phyloP scores from a whole-genome alignment of 371 early-diverging fungal genomes.

The Apophysomyces trapeziformis region DNA sequence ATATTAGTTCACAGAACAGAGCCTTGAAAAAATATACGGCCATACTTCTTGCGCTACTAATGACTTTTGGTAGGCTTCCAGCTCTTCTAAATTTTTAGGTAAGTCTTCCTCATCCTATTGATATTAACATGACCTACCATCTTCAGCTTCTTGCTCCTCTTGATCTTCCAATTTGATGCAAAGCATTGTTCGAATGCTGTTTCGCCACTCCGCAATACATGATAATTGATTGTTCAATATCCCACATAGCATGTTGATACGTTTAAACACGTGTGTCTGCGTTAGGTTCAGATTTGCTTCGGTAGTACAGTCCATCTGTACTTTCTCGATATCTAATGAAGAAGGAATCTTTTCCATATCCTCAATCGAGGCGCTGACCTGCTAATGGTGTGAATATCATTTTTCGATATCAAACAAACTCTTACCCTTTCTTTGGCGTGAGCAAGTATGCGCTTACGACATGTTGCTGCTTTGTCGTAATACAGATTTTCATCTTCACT shows the following conservation, averaged over 20 bases:
- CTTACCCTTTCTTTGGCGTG: slow-evolving; percentile 32
- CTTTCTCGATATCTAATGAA: not conserved
- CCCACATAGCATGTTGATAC: slow-evolving; percentile 25
- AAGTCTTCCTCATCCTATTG: not conserved
- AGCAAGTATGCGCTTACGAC: slow-evolving; percentile 46
- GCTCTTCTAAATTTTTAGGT: not conserved
- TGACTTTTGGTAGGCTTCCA: slow-evolving; percentile 47
- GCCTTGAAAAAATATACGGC: not conserved
- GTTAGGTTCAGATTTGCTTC: not conserved
- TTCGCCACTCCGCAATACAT: slow-evolving; percentile 30
- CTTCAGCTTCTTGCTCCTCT: slow-evolving; percentile 25
- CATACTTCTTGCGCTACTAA: slow-evolving; percentile 44
- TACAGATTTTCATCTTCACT: slow-evolving; percentile 40
- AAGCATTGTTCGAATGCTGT: slow-evolving; percentile 24
- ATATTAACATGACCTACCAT: slow-evolving; percentile 17
- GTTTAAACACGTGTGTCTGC: slow-evolving; percentile 20
- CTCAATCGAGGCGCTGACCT: not conserved
- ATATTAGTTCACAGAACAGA: not conserved
- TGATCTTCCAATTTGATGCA: slow-evolving; percentile 32
- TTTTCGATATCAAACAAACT: not conserved
- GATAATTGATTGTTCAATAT: slow-evolving; percentile 34
- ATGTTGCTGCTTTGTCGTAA: slow-evolving; percentile 54
- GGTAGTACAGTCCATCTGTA: not conserved
- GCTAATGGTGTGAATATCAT: not conserved
- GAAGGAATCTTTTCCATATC: not conserved